These are phyloP conservation scores for Flagelloscypha sp. DNA, from an alignment of 768 basidiomycete genomes.

Conservation along the genomic window DNA sequence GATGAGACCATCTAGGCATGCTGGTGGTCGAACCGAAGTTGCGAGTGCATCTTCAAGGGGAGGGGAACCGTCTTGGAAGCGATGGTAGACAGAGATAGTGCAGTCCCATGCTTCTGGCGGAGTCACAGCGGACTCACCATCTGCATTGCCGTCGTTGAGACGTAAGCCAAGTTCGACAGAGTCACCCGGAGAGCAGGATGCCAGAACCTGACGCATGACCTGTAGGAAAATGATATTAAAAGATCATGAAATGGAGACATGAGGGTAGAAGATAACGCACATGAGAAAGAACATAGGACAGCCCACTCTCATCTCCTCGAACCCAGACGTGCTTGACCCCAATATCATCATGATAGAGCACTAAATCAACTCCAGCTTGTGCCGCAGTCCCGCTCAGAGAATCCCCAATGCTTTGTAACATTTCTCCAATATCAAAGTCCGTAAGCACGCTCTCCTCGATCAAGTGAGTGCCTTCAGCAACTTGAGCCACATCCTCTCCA, in stretches of 20 bases:
- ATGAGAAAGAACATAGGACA: slow-evolving; percentile 75
- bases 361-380: slow-evolving; percentile 80
- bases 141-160: slow-evolving; percentile 15
- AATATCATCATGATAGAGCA: slow-evolving; percentile 84
- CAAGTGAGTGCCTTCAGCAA: slow-evolving; percentile 3
- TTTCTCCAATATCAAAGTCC: slow-evolving; percentile 81
- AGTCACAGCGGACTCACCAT: slow-evolving; percentile 15
- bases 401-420: slow-evolving; percentile 85
- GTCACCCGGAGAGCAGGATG: slow-evolving; percentile 62
- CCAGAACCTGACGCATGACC: slow-evolving; percentile 80
- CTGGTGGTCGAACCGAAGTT: slow-evolving; percentile 21
- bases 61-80: no score
- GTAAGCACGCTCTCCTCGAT: slow-evolving; percentile 9
- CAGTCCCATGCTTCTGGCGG: slow-evolving; percentile 23
- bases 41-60: slow-evolving; percentile 3
- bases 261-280: slow-evolving; percentile 40
- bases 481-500: slow-evolving; percentile 7
- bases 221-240: slow-evolving; percentile 25
- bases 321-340: slow-evolving; percentile 84
- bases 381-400: slow-evolving; percentile 78
- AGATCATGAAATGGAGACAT: slow-evolving; percentile 2
- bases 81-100: slow-evolving; percentile 34
- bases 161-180: slow-evolving; percentile 76
- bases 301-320: slow-evolving; percentile 74
- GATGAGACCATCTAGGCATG: slow-evolving; percentile 42